phyloP scores from a whole-genome alignment of 345 rosid genomes.

The Lepidium sativum region DNA sequence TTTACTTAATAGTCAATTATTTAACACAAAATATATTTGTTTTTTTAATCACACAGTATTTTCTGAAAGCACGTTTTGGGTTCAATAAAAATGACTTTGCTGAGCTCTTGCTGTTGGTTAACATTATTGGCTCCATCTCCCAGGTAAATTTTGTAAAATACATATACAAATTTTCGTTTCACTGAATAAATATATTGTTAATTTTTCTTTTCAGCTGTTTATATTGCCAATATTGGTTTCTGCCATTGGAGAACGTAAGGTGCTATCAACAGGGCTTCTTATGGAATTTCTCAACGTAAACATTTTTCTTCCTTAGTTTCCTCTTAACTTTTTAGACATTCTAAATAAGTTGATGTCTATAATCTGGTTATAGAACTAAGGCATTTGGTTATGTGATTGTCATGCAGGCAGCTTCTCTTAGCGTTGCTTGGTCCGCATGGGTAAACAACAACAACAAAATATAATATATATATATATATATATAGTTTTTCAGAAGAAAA shows the following conservation, averaged over 20 bases:
- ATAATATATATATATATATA: not conserved
- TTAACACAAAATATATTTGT: not conserved
- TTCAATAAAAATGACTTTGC: conserved; percentile 69
- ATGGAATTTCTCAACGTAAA: conserved; percentile 32
- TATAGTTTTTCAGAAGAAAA: too few species aligned
- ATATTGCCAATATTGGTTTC: conserved; percentile 53
- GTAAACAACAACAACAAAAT: too few species aligned
- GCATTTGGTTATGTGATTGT: not conserved
- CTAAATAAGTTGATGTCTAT: not conserved
- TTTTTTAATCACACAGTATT: conserved; percentile 43
- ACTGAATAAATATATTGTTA: not conserved
- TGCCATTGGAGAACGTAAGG: conserved; percentile 44
- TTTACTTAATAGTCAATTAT: not conserved
- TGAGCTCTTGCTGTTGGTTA: conserved; percentile 42
- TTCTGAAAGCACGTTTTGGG: conserved; percentile 74
- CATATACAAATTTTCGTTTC: not conserved
- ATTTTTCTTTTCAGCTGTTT: conserved; percentile 45
- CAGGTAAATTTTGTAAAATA: conserved; percentile 34
- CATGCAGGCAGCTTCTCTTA: conserved; percentile 51
- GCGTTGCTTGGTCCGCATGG: conserved; percentile 60
- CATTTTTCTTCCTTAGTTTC: not conserved
- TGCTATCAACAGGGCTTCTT: conserved; percentile 63
- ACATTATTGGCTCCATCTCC: conserved; percentile 40
- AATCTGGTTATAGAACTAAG: not conserved
- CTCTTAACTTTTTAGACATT: not conserved